Evolutionary conservation across 2,329 filamentous ascomycete genomes (phyloP), one percentile per base, ranked within the genome.

Genomic region (Fusarium continuum): DNA sequence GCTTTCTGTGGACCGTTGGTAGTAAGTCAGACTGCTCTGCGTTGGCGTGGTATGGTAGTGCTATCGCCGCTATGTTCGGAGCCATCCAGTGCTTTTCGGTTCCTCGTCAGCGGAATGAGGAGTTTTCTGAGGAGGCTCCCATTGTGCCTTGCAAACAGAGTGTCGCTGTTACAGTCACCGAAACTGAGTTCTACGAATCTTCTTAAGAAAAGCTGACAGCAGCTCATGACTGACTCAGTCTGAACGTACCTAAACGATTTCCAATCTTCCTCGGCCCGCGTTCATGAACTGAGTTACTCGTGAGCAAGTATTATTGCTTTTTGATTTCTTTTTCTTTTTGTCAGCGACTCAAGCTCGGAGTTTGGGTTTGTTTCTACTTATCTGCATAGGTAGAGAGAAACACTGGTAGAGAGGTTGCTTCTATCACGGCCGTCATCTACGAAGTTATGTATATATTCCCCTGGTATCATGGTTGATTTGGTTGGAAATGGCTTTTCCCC

Each of bases 31-130:
- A 86, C 68, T 88, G 83, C 71, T 86, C 86, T 2, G 85, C 83
- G 0, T 70, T 89, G 29, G 85, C 86, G 8, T 90, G 87, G 87
- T 89, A 86, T 63, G 85, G 83, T 32, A 88, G 85, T 64, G 82
- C 82, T 3, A 45, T 85, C 7, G 81, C 85, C 16, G 87, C 88
- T 3, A 64, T 81, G 5, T 63, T 86, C 19, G 88, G 86, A 4
- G 79, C 86, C 2, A 59, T 87, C 5, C 87, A 90, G 72, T 87
- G 85, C 72, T 88, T 89, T 68, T 79, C 76, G 7, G 80, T 88
- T 6, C 76, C 77, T 36, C 75, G 77, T 29, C 58, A 67, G 52
- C 69, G 56, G 22, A 68, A 65, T 46, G 55, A 65, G 22, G 71
- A 70, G 26, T 45, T 49, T 14, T 71, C 67, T 8, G 75, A 76